Base-by-base conservation (phyloP, 2,329 filamentous ascomycete species). In the Fusarium metavorans region DNA sequence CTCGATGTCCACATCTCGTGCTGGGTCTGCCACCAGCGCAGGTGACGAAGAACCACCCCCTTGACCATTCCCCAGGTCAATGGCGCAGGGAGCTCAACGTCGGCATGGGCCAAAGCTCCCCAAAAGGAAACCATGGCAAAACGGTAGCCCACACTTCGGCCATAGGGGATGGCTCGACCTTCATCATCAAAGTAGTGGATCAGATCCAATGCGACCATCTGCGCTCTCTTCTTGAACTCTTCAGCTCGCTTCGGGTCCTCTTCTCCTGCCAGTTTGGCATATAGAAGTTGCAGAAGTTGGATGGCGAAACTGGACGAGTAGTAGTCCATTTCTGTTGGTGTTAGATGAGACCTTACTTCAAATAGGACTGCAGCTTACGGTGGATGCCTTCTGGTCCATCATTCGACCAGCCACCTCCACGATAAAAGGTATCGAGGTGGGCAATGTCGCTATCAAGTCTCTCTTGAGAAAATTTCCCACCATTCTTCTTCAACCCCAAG, bases 101-200 rank as follows among this genome's bases (percentile, higher is more conserved):
- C 91, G 5, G 93, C 93, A 77, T 94, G 95, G 1, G 92, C 94
- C 32, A 95, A 83, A 0, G 93, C 92, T 14, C 92, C 92, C 93
- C 93, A 95, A 83, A 95, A 95, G 0, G 91, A 93, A n/a, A 92
- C 91, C 91, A 95, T 95, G 58, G 93, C 93, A 81, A 95, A 95
- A n/a, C 93, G 90, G 81, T 96, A 96, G 8, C 92, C 94, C 59
- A 95, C 88, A 62, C 92, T 94, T 57, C 94, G 89, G 5, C 94
- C 94, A 75, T 95, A 96, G 0, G 94, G 93, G 61, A 95, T 93
- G 2, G 92, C 88, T 27, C 92, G 87, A 6, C 91, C 93, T 80
- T 93, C 88, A 10, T 90, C 87, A 77, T 94, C 93, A 71, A 93
- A 95, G 81, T 95, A 95, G 82, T 95, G 92, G 5, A 92, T 88